Evolutionary conservation across 2,329 filamentous ascomycete genomes (phyloP), one percentile per base, ranked within the genome.

Genomic region (Gaeumannomyces sp.): DNA sequence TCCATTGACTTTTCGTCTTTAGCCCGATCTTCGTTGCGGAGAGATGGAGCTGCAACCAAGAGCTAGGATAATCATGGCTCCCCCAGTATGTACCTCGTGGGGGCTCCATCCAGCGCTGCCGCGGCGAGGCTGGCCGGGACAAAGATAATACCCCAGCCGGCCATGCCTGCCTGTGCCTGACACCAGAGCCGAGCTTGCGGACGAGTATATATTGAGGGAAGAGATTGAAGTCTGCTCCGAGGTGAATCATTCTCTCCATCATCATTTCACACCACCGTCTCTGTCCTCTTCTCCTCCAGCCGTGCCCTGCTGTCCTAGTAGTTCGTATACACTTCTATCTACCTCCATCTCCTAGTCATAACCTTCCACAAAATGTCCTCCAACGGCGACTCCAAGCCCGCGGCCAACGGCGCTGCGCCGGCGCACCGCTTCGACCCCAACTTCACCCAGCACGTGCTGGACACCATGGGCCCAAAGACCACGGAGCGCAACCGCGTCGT

Each of bases 381-480:
- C 61, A 63, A 63, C 29, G 61, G 50, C 16, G 50, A 29, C 25
- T 22, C 38, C 60, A 62, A 62, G 38, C 60, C 38, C 66, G 67
- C 66, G 63, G 69, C 70, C 53, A 73, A 71, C 63, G 70, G 69
- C 68, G 70, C 67, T 62, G 57, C 57, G 27, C 57, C 57, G 57
- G 28, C 59, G 4, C 68, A 75, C 69, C 71, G 74, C 71, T 92
- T 91, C 79, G 90, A 94, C 75, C 90, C 90, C 70, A 85, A 80
- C 76, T 93, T 94, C 81, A 95, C 92, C 58, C 77, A 86, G 69
- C 80, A 83, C 69, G 90, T 94, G 73, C 85, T 94, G 73, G 83
- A 89, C 67, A 84, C 88, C 67, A 93, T 91, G 75, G 89, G 91
- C 5, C 88, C 89, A 69, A 85, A 89, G 68, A 88, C 89, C 13